Base-by-base conservation (phyloP, 1,284 basidiomycete species). In the Phylloporus sp. region DNA sequence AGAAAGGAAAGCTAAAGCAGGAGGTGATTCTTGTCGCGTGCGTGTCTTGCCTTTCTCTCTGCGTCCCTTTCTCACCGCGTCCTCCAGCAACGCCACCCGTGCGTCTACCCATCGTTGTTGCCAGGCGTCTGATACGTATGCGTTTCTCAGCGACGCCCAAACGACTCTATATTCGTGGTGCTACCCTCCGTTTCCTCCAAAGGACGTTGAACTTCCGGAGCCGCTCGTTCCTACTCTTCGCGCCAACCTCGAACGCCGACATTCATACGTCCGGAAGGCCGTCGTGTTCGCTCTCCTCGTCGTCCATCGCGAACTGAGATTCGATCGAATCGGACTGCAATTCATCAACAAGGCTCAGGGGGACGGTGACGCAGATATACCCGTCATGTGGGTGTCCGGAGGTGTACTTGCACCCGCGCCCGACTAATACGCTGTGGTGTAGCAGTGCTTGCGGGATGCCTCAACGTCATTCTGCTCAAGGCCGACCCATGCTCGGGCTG, bases 21-120 rank as follows among this genome's bases (percentile, higher is more conserved):
- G 98, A 99, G 85, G 99, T 99, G 98, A 99, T 99, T 77, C 88
- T 99, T 60, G 97, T 99, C 59, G 97, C 97, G 95, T 97, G 80
- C 78, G 94, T 89, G 5, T 35, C 45, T 41, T 60, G 65, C 41
- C 55, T 56, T 37, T 55, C 17, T 29, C 25, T 43, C 10, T 3
- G 4, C 14, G 8, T 52, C 15, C 52, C 39, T 29, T 52, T 71
- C 61, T 67, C 52, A 65, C 66, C 73, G 0, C 60, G 37, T 60
- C 57, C 29, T 65, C 45, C 76, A 96, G 95, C 76, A 99, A 99
- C 78, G 97, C 97, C 61, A 96, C 99, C 80, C 94, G 97, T 71
- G 92, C 81, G 57, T 32, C 14, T 58, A 64, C 62, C 14, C 41
- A n/a, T 45, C 57, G 45, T 32, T 45, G 37, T 59, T 62, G 66